Evolutionary conservation across 2,329 filamentous ascomycete species (phyloP), one percentile per base, ranked within the genome.

Genomic region (Microdochium bolleyi): DNA sequence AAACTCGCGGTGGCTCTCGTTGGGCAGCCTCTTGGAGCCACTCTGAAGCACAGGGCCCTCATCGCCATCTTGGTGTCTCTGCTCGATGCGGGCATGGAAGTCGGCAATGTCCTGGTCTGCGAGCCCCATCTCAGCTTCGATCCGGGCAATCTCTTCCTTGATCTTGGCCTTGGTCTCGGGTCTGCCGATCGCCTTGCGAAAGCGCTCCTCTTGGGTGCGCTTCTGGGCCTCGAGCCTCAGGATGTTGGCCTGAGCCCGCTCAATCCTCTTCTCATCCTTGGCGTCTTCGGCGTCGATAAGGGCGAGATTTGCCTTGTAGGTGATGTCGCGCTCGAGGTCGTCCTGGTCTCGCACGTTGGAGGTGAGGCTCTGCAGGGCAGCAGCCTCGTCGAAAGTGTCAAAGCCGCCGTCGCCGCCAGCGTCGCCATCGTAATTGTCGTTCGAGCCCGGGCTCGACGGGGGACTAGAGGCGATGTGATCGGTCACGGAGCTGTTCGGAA

Each of bases 251-350:
- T 80, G 71, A 5, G 82, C 71, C 58, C 80, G 84, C 48, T 78
- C 75, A 50, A 87, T 85, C 25, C 83, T 78, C 53, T 79, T 82
- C 58, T 79, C 73, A 52, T 87, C 83, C 57, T 77, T 77, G 61
- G 81, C 80, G 59, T 86, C 82, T 56, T 87, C 83, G 41, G 77
- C 77, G 52, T 84, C 81, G 48, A 79, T 78, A 52, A 86, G 67
- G 0, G 77, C 79, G 19, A 77, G 71, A 52, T 78, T 83, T 3
- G 82, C 83, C 58, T 86, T 78, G 16, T 76, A 66, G 1, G 80
- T 80, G 57, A 97, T 95, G 63, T 96, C 91, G 56, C 90, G 81
- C 68, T 96, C 92, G 21, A 97, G 73, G 54, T 96, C 92, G 71
- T 92, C 86, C 67, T 97, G 92, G 62, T 96, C 84, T 53, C 89